Base-by-base conservation (phyloP, 202 grass and related monocot genomes). In the Carex sylvatica region DNA sequence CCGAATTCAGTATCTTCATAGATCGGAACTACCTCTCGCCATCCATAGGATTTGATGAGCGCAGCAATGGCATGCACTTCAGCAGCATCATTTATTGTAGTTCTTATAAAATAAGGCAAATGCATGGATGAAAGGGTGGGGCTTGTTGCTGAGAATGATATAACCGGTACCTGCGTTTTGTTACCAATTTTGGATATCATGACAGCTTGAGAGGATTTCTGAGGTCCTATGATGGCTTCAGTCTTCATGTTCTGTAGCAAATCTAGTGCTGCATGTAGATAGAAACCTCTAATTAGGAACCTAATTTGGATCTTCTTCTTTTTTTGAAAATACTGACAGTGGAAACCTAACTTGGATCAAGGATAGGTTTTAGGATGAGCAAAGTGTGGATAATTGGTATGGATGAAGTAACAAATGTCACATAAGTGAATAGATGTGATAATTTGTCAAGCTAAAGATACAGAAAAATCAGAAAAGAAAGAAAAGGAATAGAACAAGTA, bases 81-180 rank as follows among this genome's bases (percentile, higher is more conserved):
- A 30, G 26, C 73, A 4, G 70, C 59, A 12, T 92, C 81, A 73
- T 87, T 73, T 35, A 63, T 5, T 22, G 86, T 87, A 61, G 90
- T 47, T 4, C 84, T 65, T 20, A 91, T 56, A 79, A 91, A 84
- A 44, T 87, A 91, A 0, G 84, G 87, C 40, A 52, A 26, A 35
- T 12, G 47, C 14, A 30, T 19, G 47, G 79, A 79, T 5, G 81
- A 60, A 36, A 87, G 74, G 23, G 55, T 60, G 14, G 84, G 87
- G n/a, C 63, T 84, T 82, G 87, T 86, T 86, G 84, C 75, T 3
- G 84, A 84, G 62, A 88, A 91, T 6, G 87, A 84, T 52, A 91
- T 44, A n/a, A 79, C 26, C 10, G 90, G 90, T 19, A 87, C 80
- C 6, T 85, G 81, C 11, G 35, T 74, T 67, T 68, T 82, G 49